phyloP scores from a whole-genome alignment of 2,329 filamentous ascomycete species.

The Xylariaceae sp. region DNA sequence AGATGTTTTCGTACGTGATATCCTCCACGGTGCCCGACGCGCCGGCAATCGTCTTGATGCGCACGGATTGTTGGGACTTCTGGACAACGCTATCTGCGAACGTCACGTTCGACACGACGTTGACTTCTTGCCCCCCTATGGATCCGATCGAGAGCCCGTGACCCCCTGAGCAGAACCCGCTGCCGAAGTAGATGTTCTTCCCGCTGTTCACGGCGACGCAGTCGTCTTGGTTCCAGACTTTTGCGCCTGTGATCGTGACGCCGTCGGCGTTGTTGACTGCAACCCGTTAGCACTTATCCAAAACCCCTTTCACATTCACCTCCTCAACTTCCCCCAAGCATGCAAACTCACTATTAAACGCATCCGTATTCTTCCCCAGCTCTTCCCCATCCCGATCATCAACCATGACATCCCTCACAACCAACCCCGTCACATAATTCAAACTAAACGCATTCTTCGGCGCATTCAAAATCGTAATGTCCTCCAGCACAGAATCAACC shows the following conservation, averaged over 20 bases:
- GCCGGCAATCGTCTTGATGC: conserved; percentile 52
- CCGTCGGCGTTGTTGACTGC: conserved; percentile 39
- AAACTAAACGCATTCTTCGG: conserved; percentile 45
- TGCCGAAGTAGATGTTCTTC: conserved; percentile 37
- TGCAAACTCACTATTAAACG: conserved; percentile 40
- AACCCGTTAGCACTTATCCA: not conserved
- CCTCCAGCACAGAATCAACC: conserved; percentile 36
- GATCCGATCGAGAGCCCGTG: conserved; percentile 42
- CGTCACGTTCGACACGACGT: conserved; percentile 48
- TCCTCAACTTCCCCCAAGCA: too few relatives aligned
- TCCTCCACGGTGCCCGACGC: conserved; percentile 47
- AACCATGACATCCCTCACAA: conserved; percentile 28
- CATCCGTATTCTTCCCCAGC: conserved; percentile 51
- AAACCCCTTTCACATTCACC: too few relatives aligned
- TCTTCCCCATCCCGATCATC: conserved; percentile 50
- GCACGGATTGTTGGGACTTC: conserved; percentile 51
- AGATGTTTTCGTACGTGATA: conserved; percentile 49
- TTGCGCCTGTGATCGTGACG: conserved; percentile 46
- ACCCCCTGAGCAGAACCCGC: conserved; percentile 44
- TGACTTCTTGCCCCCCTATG: conserved; percentile 29
- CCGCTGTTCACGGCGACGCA: conserved; percentile 55
- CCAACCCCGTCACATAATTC: conserved; percentile 40
- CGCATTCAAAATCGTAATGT: conserved; percentile 45
- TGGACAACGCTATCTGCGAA: conserved; percentile 45
- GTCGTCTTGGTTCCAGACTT: conserved; percentile 54